Base-by-base conservation (phyloP, 306 rosid species). In the Rosa persica region DNA sequence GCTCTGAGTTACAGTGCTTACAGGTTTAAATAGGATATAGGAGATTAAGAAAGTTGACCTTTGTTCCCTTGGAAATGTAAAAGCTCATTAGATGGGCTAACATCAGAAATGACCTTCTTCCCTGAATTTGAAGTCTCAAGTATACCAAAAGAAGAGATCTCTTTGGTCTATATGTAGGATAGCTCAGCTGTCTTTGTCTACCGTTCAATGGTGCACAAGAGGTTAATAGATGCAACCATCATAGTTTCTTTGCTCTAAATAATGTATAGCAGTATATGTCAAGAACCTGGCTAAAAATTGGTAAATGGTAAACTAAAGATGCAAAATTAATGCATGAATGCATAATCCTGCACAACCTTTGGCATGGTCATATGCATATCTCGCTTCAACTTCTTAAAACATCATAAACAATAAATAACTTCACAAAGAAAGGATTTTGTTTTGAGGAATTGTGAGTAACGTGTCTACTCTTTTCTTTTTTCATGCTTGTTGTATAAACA, bases 361-460 rank as follows among this genome's bases (percentile, higher is more conserved):
- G 36, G 39, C 49, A 55, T 5, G 42, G 68, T 74, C 68, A 42
- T 74, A 16, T 17, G 27, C 43, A 60, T 74, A 60, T 43, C 78
- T 40, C 19, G 3, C 55, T 58, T 27, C 78, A 23, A 23, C 49
- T 39, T 40, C 46, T 0, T 22, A 12, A 17, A 34, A 51, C 16
- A 51, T 47, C 34, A 58, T 58, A 16, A 74, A 60, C 64, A 25
- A 23, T 74, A 43, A 42, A 42, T 74, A 58, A 39, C 55, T 40
- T 74, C 55, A 22, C 40, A 42, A 15, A 61, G 12, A 16, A 40
- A 73, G 7, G 55, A 25, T 4, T 74, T 58, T 44, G 16, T 74
- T 58, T 22, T 58, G 69, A 16, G 12, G 57, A 74, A 15, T 39
- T 57, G 5, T 42, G 57, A 74, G 23, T 22, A 13, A 57, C 16